Conservation (phyloP, 2,329 filamentous ascomycete genomes). For the Xylaria sp. region DNA sequence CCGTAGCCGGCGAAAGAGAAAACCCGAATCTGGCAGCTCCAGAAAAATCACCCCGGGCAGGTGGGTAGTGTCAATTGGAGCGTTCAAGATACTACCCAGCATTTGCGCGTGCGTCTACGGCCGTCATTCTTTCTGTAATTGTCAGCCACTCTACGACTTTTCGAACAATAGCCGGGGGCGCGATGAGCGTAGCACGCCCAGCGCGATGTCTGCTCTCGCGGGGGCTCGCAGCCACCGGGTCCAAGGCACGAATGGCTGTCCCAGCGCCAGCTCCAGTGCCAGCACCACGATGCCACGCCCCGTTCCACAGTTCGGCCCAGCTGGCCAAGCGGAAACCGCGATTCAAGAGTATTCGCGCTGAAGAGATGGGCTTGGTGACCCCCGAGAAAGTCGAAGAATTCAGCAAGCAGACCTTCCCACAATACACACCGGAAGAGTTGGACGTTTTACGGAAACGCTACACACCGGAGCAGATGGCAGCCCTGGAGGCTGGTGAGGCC, state of each 20-base stretch:
- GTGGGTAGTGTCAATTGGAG: slow-evolving; percentile 29
- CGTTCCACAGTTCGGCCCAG: slow-evolving; percentile 59
- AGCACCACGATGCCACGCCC: slow-evolving; percentile 44
- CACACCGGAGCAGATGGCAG: slow-evolving; percentile 79
- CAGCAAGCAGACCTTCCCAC: slow-evolving; percentile 57
- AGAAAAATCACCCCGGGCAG: slow-evolving; percentile 33
- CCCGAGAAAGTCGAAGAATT: slow-evolving; percentile 52
- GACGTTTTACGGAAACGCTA: slow-evolving; percentile 69
- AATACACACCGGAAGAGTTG: slow-evolving; percentile 72
- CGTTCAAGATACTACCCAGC: slow-evolving; percentile 17
- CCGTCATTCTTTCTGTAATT: slow-evolving; percentile 18
- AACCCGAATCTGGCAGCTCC: slow-evolving; percentile 23
- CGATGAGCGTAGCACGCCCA: slow-evolving; percentile 63
- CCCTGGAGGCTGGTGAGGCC: slow-evolving; percentile 80
- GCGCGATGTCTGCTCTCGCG: slow-evolving; percentile 59
- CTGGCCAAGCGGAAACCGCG: slow-evolving; percentile 53
- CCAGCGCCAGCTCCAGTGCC: slow-evolving; percentile 1
- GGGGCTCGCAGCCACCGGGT: slow-evolving; percentile 49
- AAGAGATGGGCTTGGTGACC: slow-evolving; percentile 56
- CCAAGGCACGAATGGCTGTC: slow-evolving; percentile 22
- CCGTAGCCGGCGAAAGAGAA: slow-evolving; percentile 26
- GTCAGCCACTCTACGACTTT: slow-evolving; percentile 33
- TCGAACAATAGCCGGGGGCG: slow-evolving; percentile 38
- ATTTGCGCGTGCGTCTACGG: slow-evolving; percentile 10
- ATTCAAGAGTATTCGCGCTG: slow-evolving; percentile 59